phyloP scores from a whole-genome alignment of 1,284 basidiomycete genomes.

The Tilletia indica region DNA sequence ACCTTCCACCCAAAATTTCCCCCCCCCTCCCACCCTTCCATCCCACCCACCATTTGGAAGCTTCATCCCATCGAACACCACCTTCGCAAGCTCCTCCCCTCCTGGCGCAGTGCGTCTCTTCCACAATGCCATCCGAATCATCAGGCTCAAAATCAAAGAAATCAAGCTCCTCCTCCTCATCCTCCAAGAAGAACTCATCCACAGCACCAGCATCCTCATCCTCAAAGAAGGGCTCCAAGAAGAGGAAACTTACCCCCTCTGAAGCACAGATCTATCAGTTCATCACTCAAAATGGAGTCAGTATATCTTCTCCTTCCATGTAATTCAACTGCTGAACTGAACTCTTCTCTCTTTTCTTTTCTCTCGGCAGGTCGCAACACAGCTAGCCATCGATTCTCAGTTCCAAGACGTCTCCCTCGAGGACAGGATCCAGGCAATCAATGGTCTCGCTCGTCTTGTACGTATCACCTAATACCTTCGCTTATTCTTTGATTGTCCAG shows the following conservation, averaged over 20 bases:
- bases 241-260: not conserved
- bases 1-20: too few relatives aligned
- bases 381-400: not conserved
- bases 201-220: not conserved
- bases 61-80: too few relatives aligned
- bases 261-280: not conserved
- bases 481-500: not conserved
- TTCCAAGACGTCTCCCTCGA: slow-evolving; percentile 24
- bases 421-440: slow-evolving; percentile 46
- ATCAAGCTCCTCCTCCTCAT: not conserved
- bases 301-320: too few relatives aligned
- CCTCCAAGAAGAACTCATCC: slow-evolving; percentile 4
- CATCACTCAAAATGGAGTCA: not conserved
- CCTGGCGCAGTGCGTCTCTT: not conserved
- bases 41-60: too few relatives aligned
- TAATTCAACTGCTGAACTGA: too few relatives aligned
- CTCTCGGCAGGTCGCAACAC: not conserved
- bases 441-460: slow-evolving; percentile 44
- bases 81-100: too few relatives aligned
- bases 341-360: too few relatives aligned
- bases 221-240: slow-evolving; percentile 1
- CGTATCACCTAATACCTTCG: not conserved
- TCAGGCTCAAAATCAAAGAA: not conserved
- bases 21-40: too few relatives aligned
- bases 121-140: slow-evolving; percentile 9